Conservation (phyloP, 306 rosid genomes). For the Styphnolobium japonicum region DNA sequence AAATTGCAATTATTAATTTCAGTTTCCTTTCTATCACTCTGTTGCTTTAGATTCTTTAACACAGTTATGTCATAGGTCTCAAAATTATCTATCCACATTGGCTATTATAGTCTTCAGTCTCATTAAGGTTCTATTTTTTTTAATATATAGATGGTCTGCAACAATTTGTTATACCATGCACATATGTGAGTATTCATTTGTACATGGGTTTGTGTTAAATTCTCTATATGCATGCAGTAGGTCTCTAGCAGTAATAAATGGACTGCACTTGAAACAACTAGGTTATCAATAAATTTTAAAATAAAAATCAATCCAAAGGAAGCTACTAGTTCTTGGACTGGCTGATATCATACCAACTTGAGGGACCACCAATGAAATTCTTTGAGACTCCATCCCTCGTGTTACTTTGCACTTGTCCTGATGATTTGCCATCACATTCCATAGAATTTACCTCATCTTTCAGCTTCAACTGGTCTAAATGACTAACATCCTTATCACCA, state of each 20-base stretch:
- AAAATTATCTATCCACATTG: not conserved
- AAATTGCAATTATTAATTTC: not conserved
- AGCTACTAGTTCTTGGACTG: constrained; percentile 3
- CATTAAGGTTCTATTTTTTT: not conserved
- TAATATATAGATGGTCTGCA: not conserved
- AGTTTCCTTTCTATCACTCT: constrained; percentile 3
- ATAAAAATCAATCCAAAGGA: constrained; percentile 12
- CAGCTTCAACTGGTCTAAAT: constrained; percentile 36
- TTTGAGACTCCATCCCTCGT: constrained; percentile 41
- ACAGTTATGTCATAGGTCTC: not conserved
- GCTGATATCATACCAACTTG: constrained; percentile 68
- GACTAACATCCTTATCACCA: constrained; percentile 31
- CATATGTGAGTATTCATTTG: not conserved
- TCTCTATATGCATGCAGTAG: not conserved
- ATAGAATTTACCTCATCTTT: constrained; percentile 30
- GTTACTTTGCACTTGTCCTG: constrained; percentile 39
- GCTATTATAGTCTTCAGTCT: not conserved
- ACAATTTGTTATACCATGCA: not conserved
- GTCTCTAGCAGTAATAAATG: constrained; percentile 1
- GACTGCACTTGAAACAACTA: constrained; percentile 2
- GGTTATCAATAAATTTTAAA: constrained; percentile 5
- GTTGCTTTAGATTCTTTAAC: not conserved
- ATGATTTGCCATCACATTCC: constrained; percentile 39
- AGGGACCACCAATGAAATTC: constrained; percentile 70
- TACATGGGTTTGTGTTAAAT: not conserved